phyloP scores from a whole-genome alignment of 768 basidiomycete genomes.

The Tulasnella sp. region DNA sequence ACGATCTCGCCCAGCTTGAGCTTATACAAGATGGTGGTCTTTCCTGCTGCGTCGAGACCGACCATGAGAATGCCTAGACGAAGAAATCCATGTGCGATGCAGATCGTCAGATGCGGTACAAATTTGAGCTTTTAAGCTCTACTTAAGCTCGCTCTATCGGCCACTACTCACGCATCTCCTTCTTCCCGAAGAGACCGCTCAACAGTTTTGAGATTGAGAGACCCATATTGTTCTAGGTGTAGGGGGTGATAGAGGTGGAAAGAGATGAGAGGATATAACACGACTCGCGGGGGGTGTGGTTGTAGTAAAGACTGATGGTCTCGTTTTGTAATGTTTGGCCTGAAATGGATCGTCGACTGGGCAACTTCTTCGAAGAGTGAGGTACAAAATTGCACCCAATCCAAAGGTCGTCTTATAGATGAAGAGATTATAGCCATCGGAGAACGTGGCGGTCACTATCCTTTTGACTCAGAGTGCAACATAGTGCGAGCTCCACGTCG shows the following conservation, averaged over 20 bases:
- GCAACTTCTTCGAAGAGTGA: no score
- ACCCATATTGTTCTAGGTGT: conserved; percentile 28
- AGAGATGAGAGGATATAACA: background rate
- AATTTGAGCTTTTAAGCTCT: background rate
- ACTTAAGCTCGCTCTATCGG: no score
- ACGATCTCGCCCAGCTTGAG: conserved; percentile 99
- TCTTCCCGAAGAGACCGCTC: conserved; percentile 87
- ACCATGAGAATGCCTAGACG: conserved; percentile 95
- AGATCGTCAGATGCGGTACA: background rate
- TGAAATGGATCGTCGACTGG: no score
- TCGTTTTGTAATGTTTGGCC: no score
- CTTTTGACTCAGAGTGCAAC: no score
- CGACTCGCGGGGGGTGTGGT: background rate
- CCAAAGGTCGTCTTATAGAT: no score
- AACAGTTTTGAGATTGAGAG: conserved; percentile 42
- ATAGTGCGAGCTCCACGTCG: no score
- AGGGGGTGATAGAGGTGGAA: background rate
- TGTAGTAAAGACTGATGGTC: background rate
- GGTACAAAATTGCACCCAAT: no score
- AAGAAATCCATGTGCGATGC: conserved; percentile 22
- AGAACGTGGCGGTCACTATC: no score
- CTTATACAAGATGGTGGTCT: conserved; percentile 98
- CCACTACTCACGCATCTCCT: conserved; percentile 87
- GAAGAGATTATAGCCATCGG: no score
- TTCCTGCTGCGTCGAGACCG: conserved; percentile 98